Evolutionary conservation across 2,329 filamentous ascomycete genomes (phyloP).

Genomic region (Coniella lustricola): DNA sequence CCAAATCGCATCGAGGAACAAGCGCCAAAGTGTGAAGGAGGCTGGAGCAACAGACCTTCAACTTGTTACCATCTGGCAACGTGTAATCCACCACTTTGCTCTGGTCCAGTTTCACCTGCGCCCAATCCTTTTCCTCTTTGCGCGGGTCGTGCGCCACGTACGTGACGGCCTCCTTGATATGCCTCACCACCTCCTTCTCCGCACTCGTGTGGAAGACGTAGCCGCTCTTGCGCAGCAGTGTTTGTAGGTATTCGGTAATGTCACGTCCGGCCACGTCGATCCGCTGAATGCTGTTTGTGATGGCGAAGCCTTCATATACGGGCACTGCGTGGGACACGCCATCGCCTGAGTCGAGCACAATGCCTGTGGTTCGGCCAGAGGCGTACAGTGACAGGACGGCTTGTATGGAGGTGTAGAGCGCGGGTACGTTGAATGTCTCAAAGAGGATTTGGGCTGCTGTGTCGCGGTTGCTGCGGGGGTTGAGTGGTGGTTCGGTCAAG

Average conservation of each 20-base stretch:
- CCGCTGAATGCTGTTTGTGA: conserved; percentile 87
- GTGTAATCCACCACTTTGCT: conserved; percentile 80
- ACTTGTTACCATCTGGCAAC: conserved; percentile 85
- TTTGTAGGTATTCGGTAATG: conserved; percentile 92
- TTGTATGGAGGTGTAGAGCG: conserved; percentile 93
- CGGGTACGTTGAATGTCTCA: conserved; percentile 97
- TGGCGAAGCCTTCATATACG: conserved; percentile 95
- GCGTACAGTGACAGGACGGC: conserved; percentile 94
- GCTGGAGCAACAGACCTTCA: conserved; percentile 57
- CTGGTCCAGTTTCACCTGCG: conserved; percentile 67
- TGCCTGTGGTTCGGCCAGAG: conserved; percentile 89
- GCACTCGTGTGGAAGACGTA: conserved; percentile 96
- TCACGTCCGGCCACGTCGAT: conserved; percentile 96
- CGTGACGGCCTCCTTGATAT: conserved; percentile 91
- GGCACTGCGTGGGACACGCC: conserved; percentile 96
- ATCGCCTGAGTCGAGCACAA: conserved; percentile 91
- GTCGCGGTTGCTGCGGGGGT: conserved; percentile 91
- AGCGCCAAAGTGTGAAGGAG: not conserved
- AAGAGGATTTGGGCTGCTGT: conserved; percentile 96
- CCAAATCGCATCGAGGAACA: not conserved
- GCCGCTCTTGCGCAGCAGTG: conserved; percentile 81
- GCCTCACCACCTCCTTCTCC: conserved; percentile 96
- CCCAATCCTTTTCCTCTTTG: conserved; percentile 96
- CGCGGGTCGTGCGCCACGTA: conserved; percentile 88
- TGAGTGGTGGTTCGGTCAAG: conserved; percentile 90